Base-by-base conservation (phyloP, 169 alveolate genomes). In the Cryptosporidium viatorum region DNA sequence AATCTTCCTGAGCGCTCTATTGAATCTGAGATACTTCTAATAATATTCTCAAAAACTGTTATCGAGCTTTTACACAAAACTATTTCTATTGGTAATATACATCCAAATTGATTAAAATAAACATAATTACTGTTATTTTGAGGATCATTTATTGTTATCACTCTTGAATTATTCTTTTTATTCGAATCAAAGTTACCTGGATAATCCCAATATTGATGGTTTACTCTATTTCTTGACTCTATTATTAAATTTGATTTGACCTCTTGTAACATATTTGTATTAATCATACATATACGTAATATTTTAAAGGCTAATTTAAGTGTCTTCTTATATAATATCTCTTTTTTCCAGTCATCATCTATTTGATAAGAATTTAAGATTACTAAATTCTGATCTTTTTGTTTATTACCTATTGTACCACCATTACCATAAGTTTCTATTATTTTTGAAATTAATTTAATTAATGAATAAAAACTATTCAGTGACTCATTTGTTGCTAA, bases 341-440 rank as follows among this genome's bases (percentile, higher is more conserved):
- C 75, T 12, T 18, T 45, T 80, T 80, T 59, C 29, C 51, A 23
- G 14, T 62, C 74, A 29, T 80, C 48, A 41, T 80, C 75, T 14
- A 37, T 43, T 48, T 62, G 69, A 26, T 58, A 80, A 29, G 35
- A 48, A 67, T 31, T 39, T 7, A 23, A 43, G 14, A 59, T 65
- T 7, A 37, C n/a, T 67, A 33, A 37, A 9, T 33, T 33, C 3
- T 12, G 18, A 18, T 14, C 51, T 18, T 29, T 33, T 37, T 67
- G 51, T 18, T 33, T 39, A 21, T 33, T 67, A 67, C 52, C 18
- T 31, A 37, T 39, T 37, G 6, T 29, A 26, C 74, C 71, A 12
- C 75, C 89, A n/a, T 65, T 80, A 26, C 89, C 89, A 80, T 80
- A 45, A 1, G 89, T 80, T 26, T 80, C 89, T 59, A 80, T 18